phyloP scores from a whole-genome alignment of 140 eudicot species.

The Erigeron philadelphicus region DNA sequence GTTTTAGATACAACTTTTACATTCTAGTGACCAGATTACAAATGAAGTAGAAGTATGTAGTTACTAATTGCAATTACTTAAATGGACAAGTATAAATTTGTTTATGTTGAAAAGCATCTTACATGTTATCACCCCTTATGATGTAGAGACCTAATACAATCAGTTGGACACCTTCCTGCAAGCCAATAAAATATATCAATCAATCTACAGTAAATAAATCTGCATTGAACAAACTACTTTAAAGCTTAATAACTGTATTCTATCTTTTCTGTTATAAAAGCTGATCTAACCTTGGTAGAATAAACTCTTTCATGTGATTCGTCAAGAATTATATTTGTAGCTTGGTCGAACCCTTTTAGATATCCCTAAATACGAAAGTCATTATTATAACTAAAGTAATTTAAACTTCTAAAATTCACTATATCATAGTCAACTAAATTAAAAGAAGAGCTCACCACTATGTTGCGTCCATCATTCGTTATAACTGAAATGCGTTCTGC shows the following conservation, averaged over 20 bases:
- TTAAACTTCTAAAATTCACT: neutral
- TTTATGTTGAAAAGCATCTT: conserved; percentile 17
- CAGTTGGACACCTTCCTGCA: conserved; percentile 88
- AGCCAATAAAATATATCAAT: conserved; percentile 8
- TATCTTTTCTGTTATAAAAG: conserved; percentile 1
- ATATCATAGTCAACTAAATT: neutral
- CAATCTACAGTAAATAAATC: neutral
- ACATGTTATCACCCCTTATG: conserved; percentile 95
- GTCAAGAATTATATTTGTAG: conserved; percentile 84
- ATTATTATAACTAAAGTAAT: conserved; percentile 4
- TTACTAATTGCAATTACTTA: neutral
- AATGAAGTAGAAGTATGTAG: neutral
- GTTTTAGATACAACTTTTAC: neutral
- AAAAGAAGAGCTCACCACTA: conserved; percentile 54
- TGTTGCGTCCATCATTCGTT: conserved; percentile 87
- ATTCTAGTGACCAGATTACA: neutral
- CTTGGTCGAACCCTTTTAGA: conserved; percentile 84
- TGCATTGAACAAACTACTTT: neutral
- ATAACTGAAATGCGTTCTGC: conserved; percentile 76
- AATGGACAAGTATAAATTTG: neutral
- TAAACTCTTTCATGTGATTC: conserved; percentile 92
- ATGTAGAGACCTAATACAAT: conserved; percentile 86
- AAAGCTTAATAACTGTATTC: neutral
- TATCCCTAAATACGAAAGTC: conserved; percentile 48
- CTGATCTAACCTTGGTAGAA: conserved; percentile 64